These are phyloP conservation scores for Cyberlindnera petersonii DNA, from an alignment of 805 yeast species.

Conservation along the genomic window DNA sequence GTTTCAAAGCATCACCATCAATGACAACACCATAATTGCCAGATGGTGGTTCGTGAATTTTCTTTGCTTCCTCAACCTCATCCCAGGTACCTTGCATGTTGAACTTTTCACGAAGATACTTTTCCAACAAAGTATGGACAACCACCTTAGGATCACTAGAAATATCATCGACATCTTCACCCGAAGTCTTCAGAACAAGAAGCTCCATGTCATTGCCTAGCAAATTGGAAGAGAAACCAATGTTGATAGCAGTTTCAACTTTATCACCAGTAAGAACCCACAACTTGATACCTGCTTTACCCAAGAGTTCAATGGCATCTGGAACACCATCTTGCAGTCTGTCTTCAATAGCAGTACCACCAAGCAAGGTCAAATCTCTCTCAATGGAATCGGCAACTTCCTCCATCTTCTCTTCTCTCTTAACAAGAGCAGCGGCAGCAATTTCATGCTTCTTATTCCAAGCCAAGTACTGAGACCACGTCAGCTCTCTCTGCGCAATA, in stretches of 20 bases:
- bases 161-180: conserved; percentile 47
- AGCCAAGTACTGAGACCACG: conserved; percentile 54
- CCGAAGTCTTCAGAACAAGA: conserved; percentile 56
- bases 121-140: conserved; percentile 46
- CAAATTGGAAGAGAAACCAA: conserved; percentile 96
- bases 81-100: conserved; percentile 52
- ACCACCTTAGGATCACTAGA: conserved; percentile 36
- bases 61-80: conserved; percentile 50
- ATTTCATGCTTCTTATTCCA: conserved; percentile 61
- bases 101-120: conserved; percentile 53
- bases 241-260: conserved; percentile 97
- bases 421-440: conserved; percentile 60
- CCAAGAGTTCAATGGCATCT: conserved; percentile 66
- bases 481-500: conserved; percentile 63
- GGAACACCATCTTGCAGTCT: conserved; percentile 83
- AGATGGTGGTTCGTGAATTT: conserved; percentile 63
- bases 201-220: conserved; percentile 75
- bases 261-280: conserved; percentile 96
- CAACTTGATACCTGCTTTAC: conserved; percentile 71
- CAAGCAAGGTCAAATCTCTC: conserved; percentile 57
- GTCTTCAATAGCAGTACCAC: conserved; percentile 90
- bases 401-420: conserved; percentile 73
- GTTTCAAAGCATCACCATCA: conserved; percentile 71
- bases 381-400: conserved; percentile 69
- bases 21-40: conserved; percentile 65